Percentiles rank a stretch among this genome's conserved stretches.
phyloP scores from a whole-genome alignment of 805 yeast species.

The Ogataea glucozyma region DNA sequence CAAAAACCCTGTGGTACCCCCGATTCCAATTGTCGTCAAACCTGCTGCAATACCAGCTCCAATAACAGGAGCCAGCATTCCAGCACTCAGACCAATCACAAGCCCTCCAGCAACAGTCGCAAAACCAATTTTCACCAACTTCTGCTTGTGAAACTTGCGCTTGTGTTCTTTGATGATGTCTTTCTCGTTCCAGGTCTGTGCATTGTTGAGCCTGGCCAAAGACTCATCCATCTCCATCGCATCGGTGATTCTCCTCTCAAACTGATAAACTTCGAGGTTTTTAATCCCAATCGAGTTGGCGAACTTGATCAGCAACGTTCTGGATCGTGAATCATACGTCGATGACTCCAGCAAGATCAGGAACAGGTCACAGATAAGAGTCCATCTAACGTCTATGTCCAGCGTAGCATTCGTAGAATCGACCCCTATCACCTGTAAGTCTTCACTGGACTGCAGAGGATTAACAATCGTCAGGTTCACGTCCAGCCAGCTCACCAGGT shows the following conservation, averaged over 20 bases:
- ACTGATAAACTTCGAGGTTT: constrained; percentile 75
- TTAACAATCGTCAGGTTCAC: constrained; percentile 45
- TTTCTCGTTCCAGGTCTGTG: constrained; percentile 69
- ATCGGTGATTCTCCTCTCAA: constrained; percentile 88
- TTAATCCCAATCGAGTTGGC: constrained; percentile 61
- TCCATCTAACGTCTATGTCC: constrained; percentile 86
- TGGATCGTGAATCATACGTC: constrained; percentile 84
- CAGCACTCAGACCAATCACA: constrained; percentile 93
- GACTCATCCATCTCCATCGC: constrained; percentile 77
- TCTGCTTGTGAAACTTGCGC: constrained; percentile 62
- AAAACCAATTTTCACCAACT: constrained; percentile 83
- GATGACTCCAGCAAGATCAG: constrained; percentile 79
- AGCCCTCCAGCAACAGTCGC: constrained; percentile 97
- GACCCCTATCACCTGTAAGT: constrained; percentile 21
- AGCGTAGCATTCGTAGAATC: constrained; percentile 39
- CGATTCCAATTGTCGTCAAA: constrained; percentile 86
- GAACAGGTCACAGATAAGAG: constrained; percentile 87
- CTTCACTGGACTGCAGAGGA: constrained; percentile 41
- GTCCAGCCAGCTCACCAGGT: constrained; percentile 63
- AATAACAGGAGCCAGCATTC: constrained; percentile 93
- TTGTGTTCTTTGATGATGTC: constrained; percentile 70
- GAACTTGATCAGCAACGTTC: constrained; percentile 72
- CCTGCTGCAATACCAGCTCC: constrained; percentile 99
- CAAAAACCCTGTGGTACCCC: constrained; percentile 89
- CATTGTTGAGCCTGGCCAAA: constrained; percentile 32